Evolutionary conservation across 129 eudicot species (phyloP).

Genomic region (Centrapalus pauciflorus): DNA sequence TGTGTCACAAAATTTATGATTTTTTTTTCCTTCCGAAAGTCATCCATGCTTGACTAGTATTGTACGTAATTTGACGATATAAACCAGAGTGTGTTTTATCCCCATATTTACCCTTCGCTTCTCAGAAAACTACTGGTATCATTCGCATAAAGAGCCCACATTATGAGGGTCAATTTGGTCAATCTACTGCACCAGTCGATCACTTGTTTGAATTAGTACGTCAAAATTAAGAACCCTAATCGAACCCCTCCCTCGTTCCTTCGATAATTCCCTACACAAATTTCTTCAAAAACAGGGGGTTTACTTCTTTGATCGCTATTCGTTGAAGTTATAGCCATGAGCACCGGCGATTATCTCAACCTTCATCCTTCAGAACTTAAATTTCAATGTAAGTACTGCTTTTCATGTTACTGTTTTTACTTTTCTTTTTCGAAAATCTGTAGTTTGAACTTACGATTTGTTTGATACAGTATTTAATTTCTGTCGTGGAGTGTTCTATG

Average conservation of each 20-base stretch:
- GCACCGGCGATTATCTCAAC: slow-evolving; percentile 62
- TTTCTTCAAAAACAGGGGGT: slow-evolving; percentile 14
- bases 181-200: not conserved
- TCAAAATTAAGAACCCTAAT: slow-evolving; percentile 33
- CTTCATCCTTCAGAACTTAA: slow-evolving; percentile 89
- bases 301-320: slow-evolving; percentile 12
- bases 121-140: not conserved
- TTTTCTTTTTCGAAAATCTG: not conserved
- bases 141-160: not conserved
- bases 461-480: not conserved
- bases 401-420: not conserved
- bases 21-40: not conserved
- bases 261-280: not conserved
- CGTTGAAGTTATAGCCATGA: slow-evolving; percentile 38
- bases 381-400: slow-evolving; percentile 63
- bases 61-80: not conserved
- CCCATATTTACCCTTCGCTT: slow-evolving; percentile 8
- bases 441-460: slow-evolving; percentile 8
- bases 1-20: too few relatives aligned
- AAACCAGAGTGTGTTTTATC: not conserved
- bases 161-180: slow-evolving; percentile 16
- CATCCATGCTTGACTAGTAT: slow-evolving; percentile 3
- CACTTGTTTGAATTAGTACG: slow-evolving; percentile 10
- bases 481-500: not conserved
- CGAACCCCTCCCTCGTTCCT: not conserved